Base-by-base conservation (phyloP, 495 filamentous ascomycete genomes). In the Daldinia concentrica region DNA sequence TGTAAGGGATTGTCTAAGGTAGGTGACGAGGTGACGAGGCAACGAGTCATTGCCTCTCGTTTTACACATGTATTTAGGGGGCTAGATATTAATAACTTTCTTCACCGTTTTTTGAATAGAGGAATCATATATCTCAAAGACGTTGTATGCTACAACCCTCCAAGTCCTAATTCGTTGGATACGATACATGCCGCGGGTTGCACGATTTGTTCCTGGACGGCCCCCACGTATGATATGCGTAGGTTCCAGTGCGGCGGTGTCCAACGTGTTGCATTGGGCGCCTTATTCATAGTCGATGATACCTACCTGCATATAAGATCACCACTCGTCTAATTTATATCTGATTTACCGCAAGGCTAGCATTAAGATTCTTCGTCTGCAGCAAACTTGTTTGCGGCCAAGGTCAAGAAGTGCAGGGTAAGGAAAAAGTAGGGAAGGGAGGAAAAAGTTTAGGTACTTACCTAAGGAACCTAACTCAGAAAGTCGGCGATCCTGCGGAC, bases 161-260 rank as follows among this genome's bases (percentile, higher is more conserved):
- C 7, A 55, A 7, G n/a, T 37, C 5, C 4, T 11, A 9, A 48
- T 56, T n/a, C 37, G 43, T 56, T 56, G 58, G 50, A 57, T 29
- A 50, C 8, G 27, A 51, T 58, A 27, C 30, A 39, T 58, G 51
- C 29, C 48, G 48, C 26, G 15, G 11, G 57, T 45, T 62, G 22
- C 51, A 63, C 26, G 29, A 26, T 1, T 51, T 48, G 43, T 48
- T 57, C 37, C 55, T 29, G 36, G 4, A 15, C 8, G 27, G 54
- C 34, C 60, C 66, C 55, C 60, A 64, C 45, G 15, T 58, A 43
- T 32, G 22, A 58, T 26, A 32, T 54, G 54, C 66, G n/a, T 26
- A 59, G 24, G 60, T 69, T 58, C 66, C 66, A 36, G 30, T 34
- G 66, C 61, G 62, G 68, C 56, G 56, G 57, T 52, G 32, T 59